Conservation (phyloP, 2,329 filamentous ascomycete species). For the Colletotrichum cereale region DNA sequence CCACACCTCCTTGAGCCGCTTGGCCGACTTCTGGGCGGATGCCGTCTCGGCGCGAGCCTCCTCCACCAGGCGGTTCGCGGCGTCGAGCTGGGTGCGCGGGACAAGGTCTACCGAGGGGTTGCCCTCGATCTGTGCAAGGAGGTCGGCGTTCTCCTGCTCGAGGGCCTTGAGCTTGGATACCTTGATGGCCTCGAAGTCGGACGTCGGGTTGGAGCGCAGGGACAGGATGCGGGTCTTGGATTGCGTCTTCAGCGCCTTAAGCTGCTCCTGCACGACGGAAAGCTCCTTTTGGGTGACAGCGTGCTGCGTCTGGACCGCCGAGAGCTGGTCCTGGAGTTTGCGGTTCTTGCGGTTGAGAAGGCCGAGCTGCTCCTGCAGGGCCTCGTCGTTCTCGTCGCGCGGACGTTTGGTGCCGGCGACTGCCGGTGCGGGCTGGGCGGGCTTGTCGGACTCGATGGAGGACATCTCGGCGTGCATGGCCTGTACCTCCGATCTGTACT, state of each 20-base stretch:
- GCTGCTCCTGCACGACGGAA: slow-evolving; percentile 78
- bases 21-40: slow-evolving; percentile 84
- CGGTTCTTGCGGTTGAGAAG: slow-evolving; percentile 90
- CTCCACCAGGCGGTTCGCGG: slow-evolving; percentile 79
- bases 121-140: slow-evolving; percentile 78
- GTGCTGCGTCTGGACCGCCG: slow-evolving; percentile 76
- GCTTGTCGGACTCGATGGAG: slow-evolving; percentile 64
- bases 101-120: slow-evolving; percentile 70
- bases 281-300: slow-evolving; percentile 82
- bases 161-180: slow-evolving; percentile 81
- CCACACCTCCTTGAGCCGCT: slow-evolving; percentile 93
- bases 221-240: slow-evolving; percentile 86
- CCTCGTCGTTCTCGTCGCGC: slow-evolving; percentile 67
- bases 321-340: slow-evolving; percentile 83
- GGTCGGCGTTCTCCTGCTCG: slow-evolving; percentile 84
- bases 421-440: slow-evolving; percentile 48
- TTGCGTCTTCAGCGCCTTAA: slow-evolving; percentile 73
- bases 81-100: slow-evolving; percentile 81
- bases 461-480: slow-evolving; percentile 80
- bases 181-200: slow-evolving; percentile 87
- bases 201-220: slow-evolving; percentile 91
- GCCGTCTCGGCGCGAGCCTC: slow-evolving; percentile 77
- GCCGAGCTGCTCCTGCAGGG: slow-evolving; percentile 78
- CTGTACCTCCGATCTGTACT: slow-evolving; percentile 86
- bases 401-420: slow-evolving; percentile 72